Evolutionary conservation across 805 yeast genomes (phyloP), one percentile per base, ranked within the genome.

Genomic region (Lipomyces lipofer): DNA sequence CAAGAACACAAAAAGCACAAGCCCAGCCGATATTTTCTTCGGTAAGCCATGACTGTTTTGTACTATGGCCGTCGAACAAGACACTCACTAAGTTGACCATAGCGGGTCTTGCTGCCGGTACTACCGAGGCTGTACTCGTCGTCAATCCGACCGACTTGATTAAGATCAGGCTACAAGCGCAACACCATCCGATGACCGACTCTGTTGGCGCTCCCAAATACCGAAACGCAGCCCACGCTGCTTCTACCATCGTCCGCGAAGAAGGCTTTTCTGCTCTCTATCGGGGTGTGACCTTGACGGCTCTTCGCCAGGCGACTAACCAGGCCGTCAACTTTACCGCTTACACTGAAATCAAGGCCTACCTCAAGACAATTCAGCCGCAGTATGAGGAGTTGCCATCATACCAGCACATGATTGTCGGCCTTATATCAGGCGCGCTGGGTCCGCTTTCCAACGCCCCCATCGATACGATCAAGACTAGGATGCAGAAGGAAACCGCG

Each of bases 371-470:
- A 36, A 35, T 67, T 51, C 77, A 73, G 67, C 76, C 77, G 17
- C 63, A 72, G 39, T 74, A 79, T 67, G 88, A 85, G 61, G 75
- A 78, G 43, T 80, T 92, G 60, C 97, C 99, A 53, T 79, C 92
- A 39, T 92, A 95, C 89, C 95, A 92, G 75, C 94, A 97, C 28
- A 89, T 96, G 15, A 74, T 82, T 60, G 86, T 91, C 67, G 99
- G 99, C 56, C 80, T 94, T 64, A 73, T 88, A 48, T 87, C 96
- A 51, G 99, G 99, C 73, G 98, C 97, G 6, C 83, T 92, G 68
- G 99, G 99, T 33, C 99, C 99, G 10, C 85, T 92, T 72, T 88
- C 97, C 55, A 92, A 92, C 69, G 97, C 97, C 59, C 99, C 99
- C 27, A 80, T 92, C 67, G 99, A 92, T 73, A 94, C 97, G 59